Evolutionary conservation across 768 basidiomycete genomes (phyloP), one percentile per base, ranked within the genome.

Genomic region (Dioszegia aurantiaca): DNA sequence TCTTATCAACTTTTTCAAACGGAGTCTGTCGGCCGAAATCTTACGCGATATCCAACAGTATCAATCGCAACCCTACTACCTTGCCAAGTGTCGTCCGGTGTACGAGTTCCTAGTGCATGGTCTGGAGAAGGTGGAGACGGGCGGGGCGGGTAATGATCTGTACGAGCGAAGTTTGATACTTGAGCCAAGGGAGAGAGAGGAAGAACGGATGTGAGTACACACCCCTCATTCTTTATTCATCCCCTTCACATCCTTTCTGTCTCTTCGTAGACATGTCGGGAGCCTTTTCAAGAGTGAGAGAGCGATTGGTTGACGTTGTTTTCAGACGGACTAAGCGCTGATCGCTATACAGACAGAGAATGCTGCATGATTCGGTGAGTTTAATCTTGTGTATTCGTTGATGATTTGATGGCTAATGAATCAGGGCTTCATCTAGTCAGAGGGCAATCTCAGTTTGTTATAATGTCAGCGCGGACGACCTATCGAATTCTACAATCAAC

Each of bases 21-120:
- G 94, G 17, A 87, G 90, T 68, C 89, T 89, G 77, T 86, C 91
- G 0, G 90, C 92, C n/a, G 93, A 95, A 72, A 89, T 98, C 66
- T 90, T 99, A 67, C 86, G 86, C 62, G 92, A 97, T 75, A 97
- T 99, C 75, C 89, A 95, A 74, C 87, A 90, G 27, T 97, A 93
- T 85, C 95, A 99, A 75, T 83, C 87, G 4, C 85, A 86, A 63
- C 86, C 89, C 1, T 98, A 91, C 80, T 92, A 94, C 76, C 84
- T 94, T 62, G 81, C 83, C 31, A 78, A 81, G 5, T 83, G 93
- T 16, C 81, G 83, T 0, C 60, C 81, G 0, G 84, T 98, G 26
- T 83, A 84, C 55, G 79, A 81, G 26, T 95, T 85, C 75, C 83
- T 99, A 61, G 86, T 87, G 60, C 86, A 88, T 46, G 85, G 86